Conservation (phyloP, 163 green algal species). For the Coccomyxa subellipsoidea region DNA sequence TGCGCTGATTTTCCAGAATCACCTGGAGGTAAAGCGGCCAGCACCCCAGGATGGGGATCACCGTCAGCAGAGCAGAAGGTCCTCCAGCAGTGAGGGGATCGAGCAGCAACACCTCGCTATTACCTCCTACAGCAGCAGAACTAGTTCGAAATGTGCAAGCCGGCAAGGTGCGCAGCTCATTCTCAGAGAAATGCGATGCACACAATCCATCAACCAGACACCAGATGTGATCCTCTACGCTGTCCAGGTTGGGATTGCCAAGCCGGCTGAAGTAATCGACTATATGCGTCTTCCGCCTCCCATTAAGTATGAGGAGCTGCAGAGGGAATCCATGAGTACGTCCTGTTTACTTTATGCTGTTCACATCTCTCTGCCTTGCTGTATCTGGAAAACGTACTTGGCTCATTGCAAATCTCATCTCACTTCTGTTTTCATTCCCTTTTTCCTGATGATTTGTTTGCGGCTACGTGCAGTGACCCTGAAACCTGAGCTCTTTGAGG, state of each 20-base stretch:
- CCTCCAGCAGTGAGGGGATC: neutral
- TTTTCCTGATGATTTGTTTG: too few species aligned
- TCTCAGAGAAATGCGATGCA: neutral
- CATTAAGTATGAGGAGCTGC: slow-evolving; percentile 91
- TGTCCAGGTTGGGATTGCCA: neutral
- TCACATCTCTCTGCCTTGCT: neutral
- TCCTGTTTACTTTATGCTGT: neutral
- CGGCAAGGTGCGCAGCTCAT: neutral
- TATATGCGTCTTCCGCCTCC: slow-evolving; percentile 80
- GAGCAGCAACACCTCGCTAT: neutral
- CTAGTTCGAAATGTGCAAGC: neutral
- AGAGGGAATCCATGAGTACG: slow-evolving; percentile 78
- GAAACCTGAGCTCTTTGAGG: slow-evolving; percentile 96
- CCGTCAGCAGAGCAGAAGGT: neutral
- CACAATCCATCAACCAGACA: neutral
- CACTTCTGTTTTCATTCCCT: too few species aligned
- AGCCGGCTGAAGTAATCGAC: slow-evolving; percentile 33
- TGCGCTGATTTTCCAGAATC: neutral
- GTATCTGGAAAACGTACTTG: neutral
- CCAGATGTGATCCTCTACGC: neutral
- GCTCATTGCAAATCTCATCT: too few species aligned
- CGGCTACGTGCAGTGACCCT: slow-evolving; percentile 81
- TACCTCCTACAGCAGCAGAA: neutral
- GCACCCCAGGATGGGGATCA: neutral
- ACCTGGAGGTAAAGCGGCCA: neutral